Evolutionary conservation across 805 yeast genomes (phyloP).

Genomic region (Myxozyma geophila): DNA sequence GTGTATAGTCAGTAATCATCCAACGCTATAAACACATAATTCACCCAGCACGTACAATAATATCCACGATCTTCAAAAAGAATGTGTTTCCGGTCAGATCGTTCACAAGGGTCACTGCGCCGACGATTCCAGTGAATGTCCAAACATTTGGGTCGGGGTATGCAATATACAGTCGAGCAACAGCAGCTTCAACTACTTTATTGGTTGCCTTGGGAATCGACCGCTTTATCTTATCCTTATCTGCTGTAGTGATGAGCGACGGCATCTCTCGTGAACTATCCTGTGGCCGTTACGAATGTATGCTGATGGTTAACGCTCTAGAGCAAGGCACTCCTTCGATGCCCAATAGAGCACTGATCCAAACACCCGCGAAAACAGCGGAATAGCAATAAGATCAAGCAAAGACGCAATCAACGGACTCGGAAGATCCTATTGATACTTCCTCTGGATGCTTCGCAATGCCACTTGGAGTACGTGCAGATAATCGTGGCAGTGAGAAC

Average conservation of each 20-base stretch:
- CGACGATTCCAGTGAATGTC: slow-evolving; percentile 86
- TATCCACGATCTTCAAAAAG: slow-evolving; percentile 86
- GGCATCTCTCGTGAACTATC: slow-evolving; percentile 20
- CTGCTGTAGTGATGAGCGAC: slow-evolving; percentile 53
- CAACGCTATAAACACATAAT: neutral
- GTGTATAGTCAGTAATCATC: neutral
- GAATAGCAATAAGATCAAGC: too few species aligned
- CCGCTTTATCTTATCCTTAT: slow-evolving; percentile 87
- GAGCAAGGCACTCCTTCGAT: neutral
- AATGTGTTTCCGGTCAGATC: slow-evolving; percentile 94
- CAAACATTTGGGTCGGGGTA: slow-evolving; percentile 81
- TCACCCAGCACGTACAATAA: slow-evolving; percentile 43
- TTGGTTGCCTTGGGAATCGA: slow-evolving; percentile 86
- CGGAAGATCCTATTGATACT: too few species aligned
- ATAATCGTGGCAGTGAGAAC: too few species aligned
- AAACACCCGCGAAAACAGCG: neutral
- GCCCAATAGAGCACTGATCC: neutral
- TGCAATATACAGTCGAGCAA: slow-evolving; percentile 87
- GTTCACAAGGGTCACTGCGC: slow-evolving; percentile 86
- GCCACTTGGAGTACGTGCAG: too few species aligned
- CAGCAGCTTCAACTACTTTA: slow-evolving; percentile 86
- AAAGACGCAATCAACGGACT: too few species aligned
- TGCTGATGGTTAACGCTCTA: neutral
- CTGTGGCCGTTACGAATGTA: neutral
- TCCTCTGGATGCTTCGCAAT: too few species aligned